Evolutionary conservation across 345 rosid species (phyloP).

Genomic region (Salix udensis): DNA sequence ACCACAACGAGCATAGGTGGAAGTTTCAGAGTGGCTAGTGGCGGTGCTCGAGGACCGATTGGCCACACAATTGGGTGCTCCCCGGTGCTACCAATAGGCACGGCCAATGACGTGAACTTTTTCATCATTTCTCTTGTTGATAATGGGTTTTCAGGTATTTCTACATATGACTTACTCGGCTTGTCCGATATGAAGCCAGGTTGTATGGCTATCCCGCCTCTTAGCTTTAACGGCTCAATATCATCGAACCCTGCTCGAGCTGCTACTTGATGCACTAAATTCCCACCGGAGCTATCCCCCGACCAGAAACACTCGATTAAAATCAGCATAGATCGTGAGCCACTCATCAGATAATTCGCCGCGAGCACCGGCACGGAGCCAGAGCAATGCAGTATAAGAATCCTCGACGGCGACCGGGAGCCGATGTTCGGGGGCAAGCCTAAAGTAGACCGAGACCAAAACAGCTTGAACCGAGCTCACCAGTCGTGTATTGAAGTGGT

Average conservation of each 20-base stretch:
- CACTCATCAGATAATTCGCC: slow-evolving; percentile 30
- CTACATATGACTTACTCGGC: background rate
- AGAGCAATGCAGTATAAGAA: slow-evolving; percentile 34
- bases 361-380: slow-evolving; percentile 37
- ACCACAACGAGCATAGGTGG: slow-evolving; percentile 4
- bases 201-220: slow-evolving; percentile 53
- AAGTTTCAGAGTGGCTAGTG: background rate
- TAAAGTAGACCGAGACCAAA: slow-evolving; percentile 52
- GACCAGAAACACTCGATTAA: slow-evolving; percentile 42
- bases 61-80: slow-evolving; percentile 16
- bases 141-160: slow-evolving; percentile 4
- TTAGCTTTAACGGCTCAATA: slow-evolving; percentile 26
- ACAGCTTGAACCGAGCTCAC: slow-evolving; percentile 40
- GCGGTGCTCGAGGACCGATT: background rate
- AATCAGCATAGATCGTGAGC: slow-evolving; percentile 44
- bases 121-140: slow-evolving; percentile 7
- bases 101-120: background rate
- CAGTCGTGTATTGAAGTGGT: slow-evolving; percentile 17
- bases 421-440: slow-evolving; percentile 60
- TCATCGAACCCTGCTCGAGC: slow-evolving; percentile 24
- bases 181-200: slow-evolving; percentile 34
- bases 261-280: slow-evolving; percentile 52
- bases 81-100: slow-evolving; percentile 2
- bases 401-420: slow-evolving; percentile 71
- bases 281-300: slow-evolving; percentile 85